phyloP scores from a whole-genome alignment of 768 basidiomycete species.

The Boletus tomentosulus region DNA sequence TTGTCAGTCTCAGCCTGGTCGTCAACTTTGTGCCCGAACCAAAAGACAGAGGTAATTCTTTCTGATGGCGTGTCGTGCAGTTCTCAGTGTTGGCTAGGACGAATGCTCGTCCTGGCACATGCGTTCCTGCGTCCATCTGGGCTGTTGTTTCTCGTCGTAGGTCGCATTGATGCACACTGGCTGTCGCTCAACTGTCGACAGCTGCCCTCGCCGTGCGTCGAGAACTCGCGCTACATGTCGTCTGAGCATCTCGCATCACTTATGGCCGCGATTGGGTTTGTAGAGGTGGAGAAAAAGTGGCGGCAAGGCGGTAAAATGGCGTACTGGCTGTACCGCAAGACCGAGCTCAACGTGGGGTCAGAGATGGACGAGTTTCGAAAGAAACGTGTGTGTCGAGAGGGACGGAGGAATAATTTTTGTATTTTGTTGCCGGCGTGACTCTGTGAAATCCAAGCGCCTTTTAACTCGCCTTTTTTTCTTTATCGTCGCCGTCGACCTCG shows the following conservation, averaged over 20 bases:
- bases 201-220: conserved; percentile 82
- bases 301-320: conserved; percentile 75
- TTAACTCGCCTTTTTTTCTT: background rate
- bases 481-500: conserved; percentile 5
- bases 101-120: conserved; percentile 64
- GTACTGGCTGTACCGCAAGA: conserved; percentile 78
- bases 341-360: background rate
- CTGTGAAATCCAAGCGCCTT: conserved; percentile 3
- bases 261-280: conserved; percentile 64
- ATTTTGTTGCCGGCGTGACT: conserved; percentile 38
- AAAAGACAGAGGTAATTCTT: conserved; percentile 60
- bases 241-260: conserved; percentile 51
- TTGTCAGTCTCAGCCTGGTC: conserved; percentile 83
- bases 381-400: conserved; percentile 59
- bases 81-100: conserved; percentile 40
- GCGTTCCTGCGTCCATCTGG: conserved; percentile 52
- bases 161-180: conserved; percentile 23
- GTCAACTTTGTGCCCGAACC: conserved; percentile 83
- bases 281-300: conserved; percentile 55
- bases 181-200: conserved; percentile 27
- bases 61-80: background rate
- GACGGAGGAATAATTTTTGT: conserved; percentile 77
- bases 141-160: conserved; percentile 66
- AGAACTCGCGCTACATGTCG: conserved; percentile 81
- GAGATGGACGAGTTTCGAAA: conserved; percentile 36